These are phyloP conservation scores for Solanum pimpinellifolium DNA, from an alignment of 257 asterid species.

Conservation along the genomic window DNA sequence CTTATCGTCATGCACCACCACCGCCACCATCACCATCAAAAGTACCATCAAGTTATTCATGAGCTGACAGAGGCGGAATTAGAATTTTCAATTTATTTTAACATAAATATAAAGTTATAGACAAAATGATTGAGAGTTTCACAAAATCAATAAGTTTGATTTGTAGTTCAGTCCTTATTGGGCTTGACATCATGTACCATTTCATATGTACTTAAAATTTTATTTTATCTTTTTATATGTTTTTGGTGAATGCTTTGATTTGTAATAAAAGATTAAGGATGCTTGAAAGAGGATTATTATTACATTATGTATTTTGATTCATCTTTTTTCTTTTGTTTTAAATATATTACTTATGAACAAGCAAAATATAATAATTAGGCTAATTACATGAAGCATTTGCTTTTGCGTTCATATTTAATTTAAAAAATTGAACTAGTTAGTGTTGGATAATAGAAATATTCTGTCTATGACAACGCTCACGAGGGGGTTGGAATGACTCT, in stretches of 20 bases:
- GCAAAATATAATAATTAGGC: neutral
- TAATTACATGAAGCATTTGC: too few relatives aligned
- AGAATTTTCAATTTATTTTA: neutral
- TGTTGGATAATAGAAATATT: neutral
- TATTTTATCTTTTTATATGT: too few relatives aligned
- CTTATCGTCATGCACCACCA: neutral
- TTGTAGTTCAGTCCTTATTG: too few relatives aligned
- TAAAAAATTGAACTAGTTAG: neutral
- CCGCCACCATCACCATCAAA: neutral
- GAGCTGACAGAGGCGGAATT: neutral
- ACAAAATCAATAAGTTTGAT: neutral
- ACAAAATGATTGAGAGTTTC: neutral
- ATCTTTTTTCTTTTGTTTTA: neutral
- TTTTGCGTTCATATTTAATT: too few relatives aligned
- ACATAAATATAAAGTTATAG: neutral
- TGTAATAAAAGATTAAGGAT: neutral
- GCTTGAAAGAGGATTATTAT: neutral
- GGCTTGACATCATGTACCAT: neutral
- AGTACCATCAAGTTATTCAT: neutral
- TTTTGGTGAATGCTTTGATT: neutral
- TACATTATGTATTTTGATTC: neutral
- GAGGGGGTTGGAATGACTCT: neutral
- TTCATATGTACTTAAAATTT: neutral
- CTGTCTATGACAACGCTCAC: too few relatives aligned
- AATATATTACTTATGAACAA: neutral